Evolutionary conservation across 192 early-diverging fungal species (phyloP).

Genomic region (Coemansia sp.): DNA sequence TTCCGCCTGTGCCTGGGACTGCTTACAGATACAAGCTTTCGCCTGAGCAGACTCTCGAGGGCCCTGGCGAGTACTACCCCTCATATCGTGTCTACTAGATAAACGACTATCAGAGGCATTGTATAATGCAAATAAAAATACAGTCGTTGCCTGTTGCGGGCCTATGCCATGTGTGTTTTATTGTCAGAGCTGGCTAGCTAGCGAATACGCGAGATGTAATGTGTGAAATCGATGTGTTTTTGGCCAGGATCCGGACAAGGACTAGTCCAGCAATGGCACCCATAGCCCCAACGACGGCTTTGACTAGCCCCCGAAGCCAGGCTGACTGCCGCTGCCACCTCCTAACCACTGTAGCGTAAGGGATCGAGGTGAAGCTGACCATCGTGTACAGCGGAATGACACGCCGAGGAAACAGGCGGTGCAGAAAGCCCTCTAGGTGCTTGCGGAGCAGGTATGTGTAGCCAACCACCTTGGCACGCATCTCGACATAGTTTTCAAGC

Average conservation of each 20-base stretch:
- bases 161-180: too few relatives aligned
- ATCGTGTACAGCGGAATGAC: slow-evolving; percentile 94
- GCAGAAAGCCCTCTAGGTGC: slow-evolving; percentile 73
- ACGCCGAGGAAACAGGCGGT: slow-evolving; percentile 65
- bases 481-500: slow-evolving; percentile 92
- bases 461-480: slow-evolving; percentile 81
- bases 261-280: slow-evolving; percentile 11
- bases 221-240: neutral
- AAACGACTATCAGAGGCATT: neutral
- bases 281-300: neutral
- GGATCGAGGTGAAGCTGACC: slow-evolving; percentile 89
- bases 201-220: neutral
- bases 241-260: slow-evolving; percentile 11
- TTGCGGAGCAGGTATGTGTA: slow-evolving; percentile 75
- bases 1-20: slow-evolving; percentile 60
- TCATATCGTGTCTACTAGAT: slow-evolving; percentile 50
- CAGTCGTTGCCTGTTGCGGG: too few relatives aligned
- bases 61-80: slow-evolving; percentile 54
- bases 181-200: too few relatives aligned
- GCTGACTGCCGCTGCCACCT: slow-evolving; percentile 39
- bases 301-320: slow-evolving; percentile 37
- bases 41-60: slow-evolving; percentile 40
- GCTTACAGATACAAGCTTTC: slow-evolving; percentile 55
- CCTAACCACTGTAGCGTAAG: slow-evolving; percentile 70
- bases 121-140: too few relatives aligned